A percentile compares a stretch with the other conserved stretches of the same genome.
Evolutionary conservation across 2,329 filamentous ascomycete species (phyloP).

Genomic region (Penicillium sumatraense): DNA sequence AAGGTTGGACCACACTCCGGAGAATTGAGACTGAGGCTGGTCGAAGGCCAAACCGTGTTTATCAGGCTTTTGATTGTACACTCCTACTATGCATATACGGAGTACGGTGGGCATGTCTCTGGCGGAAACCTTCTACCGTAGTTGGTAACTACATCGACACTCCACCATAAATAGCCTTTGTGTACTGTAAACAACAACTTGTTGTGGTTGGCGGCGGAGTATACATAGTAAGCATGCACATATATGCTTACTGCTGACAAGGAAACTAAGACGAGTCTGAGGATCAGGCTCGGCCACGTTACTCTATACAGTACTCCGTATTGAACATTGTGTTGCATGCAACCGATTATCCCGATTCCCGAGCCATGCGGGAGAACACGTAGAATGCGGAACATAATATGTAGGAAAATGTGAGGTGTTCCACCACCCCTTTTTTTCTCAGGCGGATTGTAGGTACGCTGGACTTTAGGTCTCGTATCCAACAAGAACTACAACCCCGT

Average conservation of each 20-base stretch:
- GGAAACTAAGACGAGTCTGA: neutral
- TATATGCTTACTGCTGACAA: too few species aligned
- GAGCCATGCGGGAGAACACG: neutral
- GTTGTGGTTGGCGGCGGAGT: too few species aligned
- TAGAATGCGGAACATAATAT: neutral
- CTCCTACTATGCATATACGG: neutral
- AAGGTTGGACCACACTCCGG: neutral
- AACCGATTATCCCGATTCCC: neutral
- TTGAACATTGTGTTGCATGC: neutral
- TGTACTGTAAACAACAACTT: too few species aligned
- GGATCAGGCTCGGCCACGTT: conserved; percentile 4
- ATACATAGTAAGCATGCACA: too few species aligned
- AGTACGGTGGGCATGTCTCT: neutral
- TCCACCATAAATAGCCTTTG: too few species aligned
- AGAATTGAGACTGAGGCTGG: neutral
- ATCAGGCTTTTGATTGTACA: neutral
- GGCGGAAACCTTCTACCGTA: too few species aligned
- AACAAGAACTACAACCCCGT: neutral
- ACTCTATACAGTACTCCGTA: neutral
- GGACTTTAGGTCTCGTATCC: too few species aligned
- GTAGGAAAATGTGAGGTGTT: conserved; percentile 1
- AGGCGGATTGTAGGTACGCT: neutral
- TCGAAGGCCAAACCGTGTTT: neutral
- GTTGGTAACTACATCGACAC: too few species aligned
- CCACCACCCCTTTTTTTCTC: neutral